Conservation (phyloP, 2,329 filamentous ascomycete species). For the Fusarium drepaniforme region DNA sequence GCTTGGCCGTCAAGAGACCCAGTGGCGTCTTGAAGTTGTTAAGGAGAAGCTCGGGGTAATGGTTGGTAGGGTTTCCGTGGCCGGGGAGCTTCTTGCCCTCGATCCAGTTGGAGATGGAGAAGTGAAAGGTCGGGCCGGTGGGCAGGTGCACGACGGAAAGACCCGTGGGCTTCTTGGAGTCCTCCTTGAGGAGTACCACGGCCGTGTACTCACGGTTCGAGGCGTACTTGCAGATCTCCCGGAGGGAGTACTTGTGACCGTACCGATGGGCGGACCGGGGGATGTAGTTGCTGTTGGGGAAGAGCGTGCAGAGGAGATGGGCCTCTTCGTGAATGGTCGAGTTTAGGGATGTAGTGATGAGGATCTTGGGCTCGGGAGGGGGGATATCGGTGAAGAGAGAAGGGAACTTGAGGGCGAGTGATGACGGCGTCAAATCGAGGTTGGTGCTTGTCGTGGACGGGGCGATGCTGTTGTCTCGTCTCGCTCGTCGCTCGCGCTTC, state of each 20-base stretch:
- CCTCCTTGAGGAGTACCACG: slow-evolving; percentile 88
- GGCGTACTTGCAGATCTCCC: slow-evolving; percentile 91
- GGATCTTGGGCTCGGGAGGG: slow-evolving; percentile 80
- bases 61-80: slow-evolving; percentile 88
- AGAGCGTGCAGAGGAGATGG: slow-evolving; percentile 80
- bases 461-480: slow-evolving; percentile 63
- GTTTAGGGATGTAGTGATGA: slow-evolving; percentile 92
- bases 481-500: slow-evolving; percentile 59
- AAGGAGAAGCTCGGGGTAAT: slow-evolving; percentile 89
- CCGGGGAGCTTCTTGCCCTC: slow-evolving; percentile 89
- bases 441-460: slow-evolving; percentile 74
- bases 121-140: slow-evolving; percentile 90
- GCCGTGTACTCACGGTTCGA: slow-evolving; percentile 85
- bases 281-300: slow-evolving; percentile 90
- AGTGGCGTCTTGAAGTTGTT: slow-evolving; percentile 97
- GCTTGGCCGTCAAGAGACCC: slow-evolving; percentile 85
- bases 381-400: slow-evolving; percentile 71
- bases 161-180: slow-evolving; percentile 85
- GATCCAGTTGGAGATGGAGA: slow-evolving; percentile 90
- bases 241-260: slow-evolving; percentile 89
- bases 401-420: slow-evolving; percentile 71
- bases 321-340: slow-evolving; percentile 89
- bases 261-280: slow-evolving; percentile 86
- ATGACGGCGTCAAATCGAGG: slow-evolving; percentile 71
- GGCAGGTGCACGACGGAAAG: slow-evolving; percentile 89